Evolutionary conservation across 2,329 filamentous ascomycete species (phyloP).

Genomic region (Aspergillus sp.): DNA sequence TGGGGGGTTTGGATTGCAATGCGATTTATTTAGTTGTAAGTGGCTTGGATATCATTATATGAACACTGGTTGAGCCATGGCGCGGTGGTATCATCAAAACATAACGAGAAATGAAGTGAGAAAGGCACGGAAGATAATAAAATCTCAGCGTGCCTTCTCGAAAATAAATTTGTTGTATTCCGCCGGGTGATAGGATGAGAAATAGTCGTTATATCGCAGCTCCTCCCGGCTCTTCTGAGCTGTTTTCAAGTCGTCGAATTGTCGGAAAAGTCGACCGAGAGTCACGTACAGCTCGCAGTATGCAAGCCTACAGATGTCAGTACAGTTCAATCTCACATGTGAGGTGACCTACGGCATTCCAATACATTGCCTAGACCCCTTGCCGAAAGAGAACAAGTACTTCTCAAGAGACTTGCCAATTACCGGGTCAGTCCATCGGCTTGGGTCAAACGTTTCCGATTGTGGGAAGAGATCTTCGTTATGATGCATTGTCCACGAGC

Average conservation of each 20-base stretch:
- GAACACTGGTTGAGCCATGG: background rate
- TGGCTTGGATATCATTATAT: background rate
- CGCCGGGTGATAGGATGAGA: constrained; percentile 26
- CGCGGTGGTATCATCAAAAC: background rate
- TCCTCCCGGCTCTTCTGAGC: constrained; percentile 23
- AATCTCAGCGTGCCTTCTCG: background rate
- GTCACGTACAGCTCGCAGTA: constrained; percentile 39
- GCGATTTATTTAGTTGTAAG: no score
- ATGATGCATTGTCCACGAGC: constrained; percentile 36
- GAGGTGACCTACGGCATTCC: constrained; percentile 33
- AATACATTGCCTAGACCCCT: constrained; percentile 37
- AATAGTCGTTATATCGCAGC: constrained; percentile 34
- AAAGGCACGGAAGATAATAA: background rate
- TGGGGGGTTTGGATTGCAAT: no score
- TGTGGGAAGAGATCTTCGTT: constrained; percentile 36
- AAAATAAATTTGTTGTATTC: constrained; percentile 26
- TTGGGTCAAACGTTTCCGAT: constrained; percentile 37
- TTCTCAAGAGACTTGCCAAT: constrained; percentile 24
- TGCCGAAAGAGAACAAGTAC: constrained; percentile 42
- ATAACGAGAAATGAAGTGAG: background rate
- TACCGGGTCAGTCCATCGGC: constrained; percentile 35
- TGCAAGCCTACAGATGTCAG: constrained; percentile 27
- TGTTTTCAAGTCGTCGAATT: constrained; percentile 28
- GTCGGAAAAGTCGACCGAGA: constrained; percentile 33
- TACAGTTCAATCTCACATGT: background rate